These are phyloP conservation scores for Xylariaceae sp. DNA, from an alignment of 2,329 filamentous ascomycete species.

Conservation along the genomic window DNA sequence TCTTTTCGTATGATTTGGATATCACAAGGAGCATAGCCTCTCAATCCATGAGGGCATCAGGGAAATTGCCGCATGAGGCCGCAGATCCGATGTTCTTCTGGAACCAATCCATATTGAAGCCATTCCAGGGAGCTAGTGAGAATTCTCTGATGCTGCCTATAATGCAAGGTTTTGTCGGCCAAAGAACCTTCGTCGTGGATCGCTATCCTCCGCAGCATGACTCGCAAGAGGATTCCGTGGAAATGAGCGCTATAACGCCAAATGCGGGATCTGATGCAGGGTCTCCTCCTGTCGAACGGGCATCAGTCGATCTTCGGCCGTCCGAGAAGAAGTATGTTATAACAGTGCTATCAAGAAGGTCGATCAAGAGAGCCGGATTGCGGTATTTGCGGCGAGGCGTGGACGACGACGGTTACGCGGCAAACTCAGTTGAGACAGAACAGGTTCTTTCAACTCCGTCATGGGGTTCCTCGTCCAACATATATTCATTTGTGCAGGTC, in stretches of 20 bases:
- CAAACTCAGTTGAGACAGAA: conserved; percentile 92
- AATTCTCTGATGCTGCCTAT: conserved; percentile 72
- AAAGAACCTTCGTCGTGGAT: conserved; percentile 73
- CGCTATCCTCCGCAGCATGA: conserved; percentile 53
- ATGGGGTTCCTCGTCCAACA: conserved; percentile 58
- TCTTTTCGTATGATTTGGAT: conserved; percentile 92
- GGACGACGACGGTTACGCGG: conserved; percentile 82
- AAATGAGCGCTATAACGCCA: conserved; percentile 24
- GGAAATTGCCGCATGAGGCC: conserved; percentile 62
- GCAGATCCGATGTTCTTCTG: conserved; percentile 85
- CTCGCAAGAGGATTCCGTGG: conserved; percentile 28
- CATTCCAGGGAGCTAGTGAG: conserved; percentile 71
- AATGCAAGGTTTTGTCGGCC: conserved; percentile 92
- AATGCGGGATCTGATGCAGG: conserved; percentile 6
- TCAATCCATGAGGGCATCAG: conserved; percentile 37
- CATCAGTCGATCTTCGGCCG: conserved; percentile 30
- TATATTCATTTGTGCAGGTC: conserved; percentile 81
- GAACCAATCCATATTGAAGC: conserved; percentile 72
- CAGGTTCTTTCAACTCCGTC: conserved; percentile 75
- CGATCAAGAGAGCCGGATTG: conserved; percentile 78
- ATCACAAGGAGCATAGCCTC: conserved; percentile 64
- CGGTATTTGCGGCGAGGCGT: conserved; percentile 87
- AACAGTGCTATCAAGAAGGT: conserved; percentile 89
- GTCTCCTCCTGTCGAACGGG: conserved; percentile 16
- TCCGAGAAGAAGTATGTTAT: conserved; percentile 64